Evolutionary conservation across 2,329 filamentous ascomycete genomes (phyloP), one percentile per base, ranked within the genome.

Genomic region (Aspergillus aculeatinus): DNA sequence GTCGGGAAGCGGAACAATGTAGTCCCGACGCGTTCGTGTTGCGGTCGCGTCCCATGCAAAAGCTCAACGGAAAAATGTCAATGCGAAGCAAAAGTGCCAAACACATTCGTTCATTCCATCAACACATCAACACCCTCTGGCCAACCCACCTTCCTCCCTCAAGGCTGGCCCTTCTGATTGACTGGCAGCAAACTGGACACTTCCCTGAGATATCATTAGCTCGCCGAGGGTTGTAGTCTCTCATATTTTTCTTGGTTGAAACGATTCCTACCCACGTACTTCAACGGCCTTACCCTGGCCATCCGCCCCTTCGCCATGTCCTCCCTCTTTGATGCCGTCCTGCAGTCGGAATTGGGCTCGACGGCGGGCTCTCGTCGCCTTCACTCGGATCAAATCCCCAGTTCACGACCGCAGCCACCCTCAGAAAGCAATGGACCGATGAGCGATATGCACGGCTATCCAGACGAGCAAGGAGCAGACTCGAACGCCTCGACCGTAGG

Each of bases 391-490:
- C 69, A 75, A 48, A 80, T 78, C 16, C 76, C 79, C 53, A 87
- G 85, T 57, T 85, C 84, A 42, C 78, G 84, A 59, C 84, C 83
- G 25, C 78, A 83, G 58, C 81, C 81, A 1, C 72, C 74, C 4
- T 82, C 80, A 5, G 79, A 81, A 64, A 81, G 78, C 72, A 81
- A 80, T 76, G 79, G 76, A 35, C 75, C 78, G 2, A 78, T 79
- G 72, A 81, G 86, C 70, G 86, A 89, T 69, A 77, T 80, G 55
- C 82, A 85, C 64, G 82, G 79, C 14, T 85, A 86, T 58, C 80
- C 84, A 31, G 86, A 88, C 66, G 86, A 89, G 67, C 84, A 87
- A 64, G 76, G 87, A 4, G 82, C 86, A 12, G 85, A 83, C 19
- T 73, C 79, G 23, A 79, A 81, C 66, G 80, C 80, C 31, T 80